Base-by-base conservation (phyloP, 1,284 basidiomycete species). In the Calocybe gambosa region DNA sequence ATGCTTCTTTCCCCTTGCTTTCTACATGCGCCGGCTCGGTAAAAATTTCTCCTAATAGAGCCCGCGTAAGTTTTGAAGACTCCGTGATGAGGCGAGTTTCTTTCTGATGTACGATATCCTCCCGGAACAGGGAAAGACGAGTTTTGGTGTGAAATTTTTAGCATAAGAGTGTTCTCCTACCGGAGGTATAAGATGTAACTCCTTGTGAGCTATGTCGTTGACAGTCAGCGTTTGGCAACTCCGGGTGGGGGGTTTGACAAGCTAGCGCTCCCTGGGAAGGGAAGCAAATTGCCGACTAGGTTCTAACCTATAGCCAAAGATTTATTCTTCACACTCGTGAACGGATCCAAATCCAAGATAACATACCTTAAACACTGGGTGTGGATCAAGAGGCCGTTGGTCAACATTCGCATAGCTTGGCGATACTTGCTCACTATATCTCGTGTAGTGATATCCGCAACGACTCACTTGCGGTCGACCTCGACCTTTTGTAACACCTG, bases 401-500 rank as follows among this genome's bases (percentile, higher is more conserved):
- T 83, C 80, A 8, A 79, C 77, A 41, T 68, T 67, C 0, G 76
- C 78, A 54, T 79, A 80, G 53, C 78, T 80, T 39, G 2, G 6
- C 37, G 7, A 45, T 33, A n/a, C 7, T 13, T 19, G 31, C 1
- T 20, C 4, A 18, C 20, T 13, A 26, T 19, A 19, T 13, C 2
- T 29, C 28, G 5, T 29, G 13, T 9, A 10, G 25, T 25, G 33
- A n/a, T 6, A 35, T 37, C 16, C 26, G 19, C 7, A 15, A 42
- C 16, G 1, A 47, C 65, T 58, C 59, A 80, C 80, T 84, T 83
- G 62, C 80, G 63, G 13, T 81, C 80, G 25, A 84, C 60, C 58
- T 82, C 71, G 12, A 82, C 79, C 49, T 80, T 78, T 59, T 84
- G 80, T 13, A 82, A 59, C 60, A 84, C 82, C 35, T 66, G 54